Evolutionary conservation across 768 basidiomycete species (phyloP).

Genomic region (Auricularia auricula-judae): DNA sequence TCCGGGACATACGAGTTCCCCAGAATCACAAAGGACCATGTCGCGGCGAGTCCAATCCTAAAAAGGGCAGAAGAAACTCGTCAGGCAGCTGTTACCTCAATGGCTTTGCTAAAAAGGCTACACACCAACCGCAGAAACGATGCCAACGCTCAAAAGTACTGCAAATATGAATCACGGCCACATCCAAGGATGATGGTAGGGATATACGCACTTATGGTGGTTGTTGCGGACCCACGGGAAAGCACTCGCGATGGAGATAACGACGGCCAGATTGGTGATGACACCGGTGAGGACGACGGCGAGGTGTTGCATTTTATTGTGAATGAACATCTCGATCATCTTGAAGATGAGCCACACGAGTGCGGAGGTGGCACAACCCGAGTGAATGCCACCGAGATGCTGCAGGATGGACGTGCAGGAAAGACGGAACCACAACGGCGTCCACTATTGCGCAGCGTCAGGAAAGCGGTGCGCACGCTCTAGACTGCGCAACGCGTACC

Average conservation of each 20-base stretch:
- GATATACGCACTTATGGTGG: constrained; percentile 7
- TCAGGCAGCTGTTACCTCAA: background rate
- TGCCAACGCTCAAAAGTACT: constrained; percentile 12
- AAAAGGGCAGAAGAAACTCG: constrained; percentile 16
- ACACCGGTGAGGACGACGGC: constrained; percentile 31
- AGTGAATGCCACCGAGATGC: constrained; percentile 13
- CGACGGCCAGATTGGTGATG: constrained; percentile 26
- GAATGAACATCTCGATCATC: constrained; percentile 37
- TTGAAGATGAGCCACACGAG: constrained; percentile 9
- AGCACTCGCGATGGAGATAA: constrained; percentile 25
- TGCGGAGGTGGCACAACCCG: constrained; percentile 10
- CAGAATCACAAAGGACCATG: constrained; percentile 11
- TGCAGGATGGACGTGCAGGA: constrained; percentile 4
- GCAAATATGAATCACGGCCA: background rate
- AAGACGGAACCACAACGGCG: constrained; percentile 2
- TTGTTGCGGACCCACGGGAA: constrained; percentile 44
- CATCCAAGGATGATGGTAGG: no score
- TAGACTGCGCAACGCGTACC: background rate
- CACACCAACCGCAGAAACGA: constrained; percentile 11
- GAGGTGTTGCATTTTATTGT: constrained; percentile 37
- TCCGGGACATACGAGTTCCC: constrained; percentile 5
- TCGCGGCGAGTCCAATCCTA: constrained; percentile 17
- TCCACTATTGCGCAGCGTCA: background rate
- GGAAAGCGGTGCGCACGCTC: background rate
- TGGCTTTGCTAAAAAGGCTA: background rate